These are phyloP conservation scores for Phytophthora chlamydospora DNA, from an alignment of 352 stramenopile species.

Conservation along the genomic window DNA sequence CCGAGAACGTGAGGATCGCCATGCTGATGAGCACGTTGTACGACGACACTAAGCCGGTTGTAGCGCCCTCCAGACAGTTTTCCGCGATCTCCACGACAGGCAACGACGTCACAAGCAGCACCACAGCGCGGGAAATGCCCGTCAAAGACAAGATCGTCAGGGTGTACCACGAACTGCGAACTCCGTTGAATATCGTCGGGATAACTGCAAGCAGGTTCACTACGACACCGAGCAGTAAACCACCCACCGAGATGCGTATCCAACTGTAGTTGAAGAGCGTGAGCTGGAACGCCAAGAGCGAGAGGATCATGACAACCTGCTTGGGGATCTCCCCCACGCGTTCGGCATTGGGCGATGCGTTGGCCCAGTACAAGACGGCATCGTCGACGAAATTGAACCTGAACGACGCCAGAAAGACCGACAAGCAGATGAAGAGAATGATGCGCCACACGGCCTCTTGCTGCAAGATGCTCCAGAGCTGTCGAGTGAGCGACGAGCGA, in stretches of 20 bases:
- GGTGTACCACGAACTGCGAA: constrained; percentile 56
- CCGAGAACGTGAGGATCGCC: constrained; percentile 63
- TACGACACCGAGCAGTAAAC: constrained; percentile 44
- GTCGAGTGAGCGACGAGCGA: constrained; percentile 56
- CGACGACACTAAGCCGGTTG: constrained; percentile 62
- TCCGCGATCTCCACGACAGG: constrained; percentile 79
- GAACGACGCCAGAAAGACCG: constrained; percentile 66
- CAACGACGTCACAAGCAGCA: constrained; percentile 60
- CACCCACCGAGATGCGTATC: constrained; percentile 59
- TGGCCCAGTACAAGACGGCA: constrained; percentile 57
- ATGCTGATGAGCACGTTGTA: constrained; percentile 71
- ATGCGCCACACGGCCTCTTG: constrained; percentile 80
- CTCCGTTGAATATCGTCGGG: constrained; percentile 57
- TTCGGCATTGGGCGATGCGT: constrained; percentile 42
- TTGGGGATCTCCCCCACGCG: constrained; percentile 53
- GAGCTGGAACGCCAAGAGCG: constrained; percentile 58
- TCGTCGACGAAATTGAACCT: constrained; percentile 63
- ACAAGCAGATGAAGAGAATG: constrained; percentile 69
- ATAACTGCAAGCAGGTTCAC: constrained; percentile 40
- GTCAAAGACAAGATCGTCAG: constrained; percentile 48
- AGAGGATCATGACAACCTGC: constrained; percentile 50
- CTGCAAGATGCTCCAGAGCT: constrained; percentile 79
- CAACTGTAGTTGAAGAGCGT: constrained; percentile 79
- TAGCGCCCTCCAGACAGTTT: constrained; percentile 74
- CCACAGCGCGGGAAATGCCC: constrained; percentile 45